phyloP scores from a whole-genome alignment of 805 yeast species.

The Ogataea methanolica region DNA sequence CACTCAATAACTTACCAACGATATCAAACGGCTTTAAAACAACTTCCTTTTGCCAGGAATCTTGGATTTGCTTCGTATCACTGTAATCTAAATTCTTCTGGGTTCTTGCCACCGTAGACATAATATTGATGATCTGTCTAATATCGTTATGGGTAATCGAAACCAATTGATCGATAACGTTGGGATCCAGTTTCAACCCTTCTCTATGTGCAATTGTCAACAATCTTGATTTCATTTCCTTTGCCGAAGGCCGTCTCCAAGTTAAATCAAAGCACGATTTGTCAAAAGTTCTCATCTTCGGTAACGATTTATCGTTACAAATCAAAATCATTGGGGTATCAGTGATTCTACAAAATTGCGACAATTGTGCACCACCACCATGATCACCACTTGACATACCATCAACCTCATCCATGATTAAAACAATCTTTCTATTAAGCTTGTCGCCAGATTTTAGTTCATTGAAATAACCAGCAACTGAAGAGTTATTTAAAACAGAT shows the following conservation, averaged over 20 bases:
- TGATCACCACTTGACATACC: constrained; percentile 99
- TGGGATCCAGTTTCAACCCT: constrained; percentile 72
- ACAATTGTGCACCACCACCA: constrained; percentile 96
- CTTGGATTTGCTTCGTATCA: constrained; percentile 58
- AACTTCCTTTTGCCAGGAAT: constrained; percentile 86
- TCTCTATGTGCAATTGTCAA: constrained; percentile 90
- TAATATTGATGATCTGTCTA: constrained; percentile 85
- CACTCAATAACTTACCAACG: constrained; percentile 59
- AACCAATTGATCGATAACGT: constrained; percentile 77
- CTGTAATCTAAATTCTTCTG: constrained; percentile 56
- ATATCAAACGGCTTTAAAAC: constrained; percentile 91
- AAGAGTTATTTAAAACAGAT: constrained; percentile 71
- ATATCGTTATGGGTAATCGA: constrained; percentile 86
- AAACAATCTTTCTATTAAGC: constrained; percentile 54
- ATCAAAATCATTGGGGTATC: constrained; percentile 87
- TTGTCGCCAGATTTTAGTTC: constrained; percentile 18
- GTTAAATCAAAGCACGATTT: constrained; percentile 72
- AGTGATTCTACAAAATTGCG: constrained; percentile 80
- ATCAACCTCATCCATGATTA: constrained; percentile 98
- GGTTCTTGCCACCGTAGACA: constrained; percentile 80
- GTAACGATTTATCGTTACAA: constrained; percentile 88
- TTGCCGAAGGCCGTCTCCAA: constrained; percentile 85
- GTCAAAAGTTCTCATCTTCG: constrained; percentile 96
- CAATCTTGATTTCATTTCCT: constrained; percentile 74
- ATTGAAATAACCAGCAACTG: constrained; percentile 74